Evolutionary conservation across 2,329 filamentous ascomycete genomes (phyloP), one percentile per base, ranked within the genome.

Genomic region (Dothideomycetes sp.): DNA sequence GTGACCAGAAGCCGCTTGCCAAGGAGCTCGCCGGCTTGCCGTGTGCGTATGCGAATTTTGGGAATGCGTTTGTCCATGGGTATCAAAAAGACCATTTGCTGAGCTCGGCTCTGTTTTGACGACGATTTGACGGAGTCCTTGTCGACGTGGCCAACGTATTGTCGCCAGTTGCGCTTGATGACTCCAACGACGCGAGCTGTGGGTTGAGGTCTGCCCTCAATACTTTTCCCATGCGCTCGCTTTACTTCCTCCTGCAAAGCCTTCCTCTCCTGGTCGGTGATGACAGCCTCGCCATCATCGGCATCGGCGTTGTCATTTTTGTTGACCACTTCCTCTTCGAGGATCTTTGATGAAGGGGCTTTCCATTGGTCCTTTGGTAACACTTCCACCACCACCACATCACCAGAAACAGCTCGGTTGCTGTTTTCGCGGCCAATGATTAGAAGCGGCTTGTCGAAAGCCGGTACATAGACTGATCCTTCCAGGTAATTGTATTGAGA

Each of bases 11-110:
- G 79, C 42, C 93, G 80, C 68, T 96, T 91, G 4, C 91, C 91
- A 19, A 95, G 63, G 3, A 98, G 73, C 53, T 94, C 86, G 12
- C 79, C 78, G 17, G 87, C 88, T 61, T 96, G 91, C 37, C 91
- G 75, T 9, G 91, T 96, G 37, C 88, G 80, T 40, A 98, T 78
- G 34, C 87, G 78, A 52, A 98, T 95, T 66, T 96, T 98, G 2
- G 91, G 91, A 16, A 98, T 84, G 53, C 86, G 82, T 69, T 94
- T 96, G 62, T 98, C 89, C 89, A 98, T 96, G 3, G 91, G 88
- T 36, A 96, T 79, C 14, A 98, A 72, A 62, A 98, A 98, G 11
- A 98, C 87, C 12, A 77, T 93, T 57, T 95, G 87, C 57, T 93
- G 86, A 52, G 83, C 83, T 43, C 87, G 76, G 19, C 85, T 86